Evolutionary conservation across 1,139 yeast species (phyloP), one percentile per base, ranked within the genome.

Genomic region (Debaryomyces udenii): DNA sequence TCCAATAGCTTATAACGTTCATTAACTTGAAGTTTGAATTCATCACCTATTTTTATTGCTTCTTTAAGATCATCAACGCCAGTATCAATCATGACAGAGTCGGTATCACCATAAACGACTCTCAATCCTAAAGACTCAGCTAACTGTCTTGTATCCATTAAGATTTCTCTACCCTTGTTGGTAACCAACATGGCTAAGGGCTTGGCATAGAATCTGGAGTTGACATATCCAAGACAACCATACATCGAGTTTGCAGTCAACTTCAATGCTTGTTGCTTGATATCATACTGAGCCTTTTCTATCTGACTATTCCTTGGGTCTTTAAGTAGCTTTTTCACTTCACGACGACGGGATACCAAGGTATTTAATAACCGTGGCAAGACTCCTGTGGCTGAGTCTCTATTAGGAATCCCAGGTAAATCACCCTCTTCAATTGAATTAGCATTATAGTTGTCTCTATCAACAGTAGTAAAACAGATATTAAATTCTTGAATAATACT

Each of bases 241-340:
- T 94, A 94, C 98, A 94, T 93, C 23, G 99, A 93, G 65, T 94
- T 94, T 14, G 99, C 99, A 2, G 99, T 94, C 57, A 94, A 76
- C 62, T 94, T 94, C 59, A 94, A 78, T 0, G 99, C 99, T 59
- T 87, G 96, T 64, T 94, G 99, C 57, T 91, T 89, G 57, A 90
- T 90, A 63, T 94, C 99, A 72, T 86, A 90, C 59, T 91, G 96
- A 0, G 84, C 81, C 43, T 68, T 76, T 50, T 86, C 88, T 42
- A 75, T 70, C 0, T 81, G 70, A 0, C 82, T 73, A 26, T 84
- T 80, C 39, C 76, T 76, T 16, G 91, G 84, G 52, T 82, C 84
- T 55, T 90, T 91, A 74, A 94, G 76, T 37, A 90, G 69, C 52
- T 82, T 83, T 59, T 94, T 94, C 14, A 93, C 98, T 56, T 89